Evolutionary conservation across 306 rosid species (phyloP), one percentile per base, ranked within the genome.

Genomic region (Benincasa hispida): DNA sequence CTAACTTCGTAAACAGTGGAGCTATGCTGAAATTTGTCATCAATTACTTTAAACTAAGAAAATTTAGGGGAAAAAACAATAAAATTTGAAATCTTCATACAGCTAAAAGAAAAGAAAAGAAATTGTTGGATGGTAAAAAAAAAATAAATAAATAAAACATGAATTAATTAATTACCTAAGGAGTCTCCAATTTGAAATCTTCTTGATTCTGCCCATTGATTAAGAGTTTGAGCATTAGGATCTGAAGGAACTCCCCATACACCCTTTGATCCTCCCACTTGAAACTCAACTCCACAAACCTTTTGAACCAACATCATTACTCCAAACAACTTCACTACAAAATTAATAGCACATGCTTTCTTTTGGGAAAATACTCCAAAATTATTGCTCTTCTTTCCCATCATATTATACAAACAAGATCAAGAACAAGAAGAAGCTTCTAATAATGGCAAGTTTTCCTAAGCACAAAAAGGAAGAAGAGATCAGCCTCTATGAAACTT

Each of bases 111-210:
- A 11, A 42, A 45, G 17, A 41, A 10, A 41, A 41, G 51, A 3
- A 12, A 1, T 45, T 1, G 48, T 42, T 42, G 48, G 48, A 42
- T 42, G 50, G 50, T 45, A 45, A 17, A 45, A 0, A 45, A 45
- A 45, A 11, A 45, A 1, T 45, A 45, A 17, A 45, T 0, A 45
- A 45, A 45, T 45, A 45, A 1, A 17, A 50, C 21, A 50, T 17
- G 5, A 41, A 50, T 50, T 50, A 5, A 15, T 10, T 4, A 2
- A 45, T 61, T 82, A 89, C 97, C 96, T 13, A 93, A 10, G 65
- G 96, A 83, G 85, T 94, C 97, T 41, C 99, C 98, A 22, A 83
- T 78, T 78, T 92, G 92, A 80, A 92, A 95, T 77, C 98, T 61
- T 78, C 59, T 87, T 17, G 74, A 81, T 78, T 86, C 87, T 10